Evolutionary conservation across 1,139 yeast species (phyloP), one percentile per base, ranked within the genome.

Genomic region (Yamadazyma songkhlaensis): DNA sequence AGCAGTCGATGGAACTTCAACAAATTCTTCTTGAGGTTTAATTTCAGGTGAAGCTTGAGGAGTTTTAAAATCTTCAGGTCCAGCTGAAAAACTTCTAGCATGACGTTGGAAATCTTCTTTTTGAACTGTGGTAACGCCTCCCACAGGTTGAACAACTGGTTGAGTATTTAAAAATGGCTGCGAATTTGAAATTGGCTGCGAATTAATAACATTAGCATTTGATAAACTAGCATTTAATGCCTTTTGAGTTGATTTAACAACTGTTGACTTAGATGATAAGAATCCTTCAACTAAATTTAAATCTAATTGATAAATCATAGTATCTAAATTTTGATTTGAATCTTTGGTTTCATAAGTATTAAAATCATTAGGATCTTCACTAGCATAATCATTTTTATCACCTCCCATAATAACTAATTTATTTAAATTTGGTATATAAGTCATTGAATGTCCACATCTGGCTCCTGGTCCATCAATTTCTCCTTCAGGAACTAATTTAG

Each of bases 391-490:
- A 48, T 81, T 78, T 47, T 81, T 76, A 57, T 88, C 96, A 43
- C 98, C 98, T 32, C 98, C 98, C 86, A 94, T 83, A 15, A 92
- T 79, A 21, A 90, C 57, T 37, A 92, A 59, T 59, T 83, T 86
- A 54, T 86, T 79, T 44, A 75, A 77, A 35, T 69, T 77, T 36
- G 85, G 66, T 41, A 75, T 71, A 41, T 83, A 78, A 2, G 97
- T 82, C 68, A 92, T 70, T 8, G 96, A 80, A 60, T 92, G 98
- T n/a, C 98, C 98, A 45, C 95, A 86, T 50, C 97, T 78, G 13
- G 95, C 81, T 32, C 90, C 84, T 3, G 97, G 97, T 9, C 75
- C 72, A 41, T 60, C 53, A 22, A 49, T 51, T 17, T 62, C 62
- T 25, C 71, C 67, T 21, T 53, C 45, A 8, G 67, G 56, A 43